Percentiles rank a stretch among this genome's conserved stretches.
Conservation (phyloP, 495 filamentous ascomycete species). For the Tricharina praecox region DNA sequence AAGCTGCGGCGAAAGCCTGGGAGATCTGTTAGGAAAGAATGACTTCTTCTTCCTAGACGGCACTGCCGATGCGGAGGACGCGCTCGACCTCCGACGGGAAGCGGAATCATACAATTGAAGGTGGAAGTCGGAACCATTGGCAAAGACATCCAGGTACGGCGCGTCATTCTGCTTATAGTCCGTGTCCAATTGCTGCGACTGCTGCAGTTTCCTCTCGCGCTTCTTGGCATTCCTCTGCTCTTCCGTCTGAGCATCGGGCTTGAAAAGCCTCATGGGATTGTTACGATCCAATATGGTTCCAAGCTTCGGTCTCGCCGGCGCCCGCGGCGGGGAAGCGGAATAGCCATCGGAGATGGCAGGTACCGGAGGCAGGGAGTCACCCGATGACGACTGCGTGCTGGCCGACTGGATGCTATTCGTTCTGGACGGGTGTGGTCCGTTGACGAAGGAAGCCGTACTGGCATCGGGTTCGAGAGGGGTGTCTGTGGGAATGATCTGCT, state of each 20-base stretch:
- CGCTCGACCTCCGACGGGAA: too few species aligned
- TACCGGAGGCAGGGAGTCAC: neutral
- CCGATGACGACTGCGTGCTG: neutral
- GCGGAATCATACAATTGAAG: too few species aligned
- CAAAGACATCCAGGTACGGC: neutral
- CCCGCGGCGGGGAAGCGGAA: slow-evolving; percentile 1
- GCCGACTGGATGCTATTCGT: slow-evolving; percentile 1
- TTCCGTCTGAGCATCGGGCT: slow-evolving; percentile 10
- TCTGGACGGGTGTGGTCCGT: slow-evolving; percentile 4
- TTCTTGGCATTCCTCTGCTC: slow-evolving; percentile 9
- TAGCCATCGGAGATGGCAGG: neutral
- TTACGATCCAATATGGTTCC: slow-evolving; percentile 22
- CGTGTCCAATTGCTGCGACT: neutral
- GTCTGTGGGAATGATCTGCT: slow-evolving; percentile 7
- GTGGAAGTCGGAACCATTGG: too few species aligned
- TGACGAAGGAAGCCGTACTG: too few species aligned
- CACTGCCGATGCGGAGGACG: too few species aligned
- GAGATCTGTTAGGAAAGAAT: too few species aligned
- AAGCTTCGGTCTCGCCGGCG: slow-evolving; percentile 1
- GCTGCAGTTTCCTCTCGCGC: slow-evolving; percentile 6
- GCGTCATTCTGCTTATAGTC: neutral
- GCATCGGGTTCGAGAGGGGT: neutral
- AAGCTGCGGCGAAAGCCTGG: too few species aligned
- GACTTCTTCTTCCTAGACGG: too few species aligned
- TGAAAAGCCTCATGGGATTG: slow-evolving; percentile 17